Evolutionary conservation across 2,329 filamentous ascomycete genomes (phyloP).

Genomic region (Aspergillus ustus): DNA sequence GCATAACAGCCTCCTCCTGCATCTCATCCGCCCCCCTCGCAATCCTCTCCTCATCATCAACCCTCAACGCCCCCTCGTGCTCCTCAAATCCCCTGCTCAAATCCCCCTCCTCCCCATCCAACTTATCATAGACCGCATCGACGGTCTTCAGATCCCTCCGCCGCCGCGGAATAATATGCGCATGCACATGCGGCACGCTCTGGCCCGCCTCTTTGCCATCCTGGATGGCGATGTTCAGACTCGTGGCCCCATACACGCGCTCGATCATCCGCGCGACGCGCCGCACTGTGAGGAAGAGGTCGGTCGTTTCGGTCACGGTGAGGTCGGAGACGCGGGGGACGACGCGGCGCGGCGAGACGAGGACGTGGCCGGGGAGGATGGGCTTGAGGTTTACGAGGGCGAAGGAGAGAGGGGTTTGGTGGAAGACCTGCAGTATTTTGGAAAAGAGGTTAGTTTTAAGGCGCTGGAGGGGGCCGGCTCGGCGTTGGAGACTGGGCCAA

Average conservation of each 20-base stretch:
- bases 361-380: conserved; percentile 87
- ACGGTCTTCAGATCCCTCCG: conserved; percentile 63
- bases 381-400: conserved; percentile 96
- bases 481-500: not conserved
- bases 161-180: conserved; percentile 82
- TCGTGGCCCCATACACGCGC: conserved; percentile 65
- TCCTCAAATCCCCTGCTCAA: conserved; percentile 67
- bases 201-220: conserved; percentile 90
- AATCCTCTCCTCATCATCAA: conserved; percentile 60
- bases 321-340: conserved; percentile 79
- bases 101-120: conserved; percentile 86
- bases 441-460: not conserved
- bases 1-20: conserved; percentile 49
- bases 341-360: conserved; percentile 75
- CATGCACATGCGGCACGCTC: conserved; percentile 91
- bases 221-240: conserved; percentile 94
- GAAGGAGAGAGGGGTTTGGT: conserved; percentile 77
- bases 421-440: conserved; percentile 71
- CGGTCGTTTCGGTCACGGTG: conserved; percentile 70
- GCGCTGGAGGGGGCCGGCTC: not conserved
- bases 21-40: conserved; percentile 51
- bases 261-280: conserved; percentile 77
- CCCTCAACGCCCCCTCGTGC: conserved; percentile 60
- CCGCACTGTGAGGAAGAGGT: conserved; percentile 88
- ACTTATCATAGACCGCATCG: conserved; percentile 79